Base-by-base conservation (phyloP, 306 rosid genomes). In the Cucurbita moschata region DNA sequence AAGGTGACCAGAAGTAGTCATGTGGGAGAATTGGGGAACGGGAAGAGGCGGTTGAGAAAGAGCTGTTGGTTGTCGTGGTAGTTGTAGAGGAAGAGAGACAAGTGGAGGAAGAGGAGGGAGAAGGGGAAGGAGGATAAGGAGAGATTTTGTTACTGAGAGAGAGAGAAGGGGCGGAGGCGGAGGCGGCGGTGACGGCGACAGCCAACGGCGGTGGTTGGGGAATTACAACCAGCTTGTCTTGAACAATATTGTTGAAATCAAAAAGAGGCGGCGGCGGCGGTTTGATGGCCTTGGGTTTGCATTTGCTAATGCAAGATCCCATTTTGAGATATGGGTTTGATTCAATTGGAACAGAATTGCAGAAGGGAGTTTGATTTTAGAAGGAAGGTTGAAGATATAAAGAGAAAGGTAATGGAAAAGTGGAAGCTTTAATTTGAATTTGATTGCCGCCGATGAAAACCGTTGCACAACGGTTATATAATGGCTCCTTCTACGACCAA, bases 251-350 rank as follows among this genome's bases (percentile, higher is more conserved):
- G 50, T 26, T 8, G 51, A 44, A 52, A 69, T 69, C 65, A 0
- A 53, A 19, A 53, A 14, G 46, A 30, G 67, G 55, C 35, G 58
- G 23, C 35, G 58, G 43, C 30, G 58, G 43, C 30, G 15, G 43
- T 23, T 21, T 69, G 39, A 66, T 10, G 11, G 65, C 81, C 54
- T 75, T 77, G 84, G 92, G 94, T 62, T 30, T 83, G 88, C 91
- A 91, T 88, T 91, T 94, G 88, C 99, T 91, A 49, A 94, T 83
- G 91, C 99, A 94, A 72, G 88, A 87, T 68, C 96, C 97, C 99
- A 94, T 91, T 72, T 59, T 70, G 76, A 59, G 35, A 39, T 71
- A 18, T 38, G 55, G 61, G 38, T 13, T 14, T 3, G 13, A 38
- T 19, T 66, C 35, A 44, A 42, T 64, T 9, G 62, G 59, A 79